Conservation (phyloP, 352 stramenopile genomes). For the Globisporangium heterothallicum region DNA sequence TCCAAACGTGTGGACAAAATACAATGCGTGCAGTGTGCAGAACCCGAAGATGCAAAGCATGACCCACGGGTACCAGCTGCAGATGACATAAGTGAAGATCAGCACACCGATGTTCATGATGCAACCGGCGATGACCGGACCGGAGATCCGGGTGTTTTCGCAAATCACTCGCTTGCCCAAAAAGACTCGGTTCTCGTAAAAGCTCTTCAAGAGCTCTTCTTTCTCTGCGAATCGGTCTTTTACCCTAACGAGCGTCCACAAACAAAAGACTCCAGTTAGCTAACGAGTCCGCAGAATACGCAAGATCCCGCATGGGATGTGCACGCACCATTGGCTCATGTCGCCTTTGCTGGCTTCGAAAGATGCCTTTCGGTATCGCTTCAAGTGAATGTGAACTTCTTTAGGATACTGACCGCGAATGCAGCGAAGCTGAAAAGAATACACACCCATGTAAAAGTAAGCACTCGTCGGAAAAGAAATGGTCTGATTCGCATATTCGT, state of each 20-base stretch:
- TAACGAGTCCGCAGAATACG: neutral
- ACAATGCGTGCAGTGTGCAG: conserved; percentile 34
- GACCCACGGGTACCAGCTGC: conserved; percentile 22
- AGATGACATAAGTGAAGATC: conserved; percentile 26
- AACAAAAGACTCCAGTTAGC: conserved; percentile 3
- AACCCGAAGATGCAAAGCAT: conserved; percentile 28
- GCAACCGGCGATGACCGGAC: conserved; percentile 19
- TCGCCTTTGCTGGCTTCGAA: conserved; percentile 35
- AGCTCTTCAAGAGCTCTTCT: conserved; percentile 54
- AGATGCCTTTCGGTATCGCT: conserved; percentile 39
- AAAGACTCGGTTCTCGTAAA: conserved; percentile 55
- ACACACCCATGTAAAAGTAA: neutral
- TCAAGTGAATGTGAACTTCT: conserved; percentile 72
- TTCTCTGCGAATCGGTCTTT: conserved; percentile 70
- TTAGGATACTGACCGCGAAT: conserved; percentile 55
- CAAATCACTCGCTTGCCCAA: conserved; percentile 30
- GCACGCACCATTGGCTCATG: conserved; percentile 44
- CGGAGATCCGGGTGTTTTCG: conserved; percentile 25
- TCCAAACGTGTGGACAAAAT: conserved; percentile 48
- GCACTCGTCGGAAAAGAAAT: neutral
- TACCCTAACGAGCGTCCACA: conserved; percentile 24
- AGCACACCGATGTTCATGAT: conserved; percentile 34
- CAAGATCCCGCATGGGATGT: conserved; percentile 1
- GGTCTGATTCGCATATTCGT: no score
- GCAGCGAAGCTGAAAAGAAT: conserved; percentile 40